Evolutionary conservation across 148 eudicot species (phyloP), one percentile per base, ranked within the genome.

Genomic region (Nyssa sinensis): DNA sequence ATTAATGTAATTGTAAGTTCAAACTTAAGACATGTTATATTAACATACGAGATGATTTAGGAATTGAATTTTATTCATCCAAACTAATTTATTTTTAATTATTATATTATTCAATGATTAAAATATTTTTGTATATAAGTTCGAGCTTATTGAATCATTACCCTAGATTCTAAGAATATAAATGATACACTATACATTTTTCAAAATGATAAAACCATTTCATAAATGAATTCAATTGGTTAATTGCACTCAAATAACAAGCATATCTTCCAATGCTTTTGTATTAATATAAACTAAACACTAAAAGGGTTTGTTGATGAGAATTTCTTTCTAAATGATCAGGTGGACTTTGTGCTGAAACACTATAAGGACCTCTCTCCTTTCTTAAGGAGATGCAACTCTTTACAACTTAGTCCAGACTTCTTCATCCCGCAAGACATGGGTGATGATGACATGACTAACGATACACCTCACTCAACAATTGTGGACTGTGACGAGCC

Each of bases 351-450:
- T 76, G 88, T 90, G 74, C 79, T 94, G 16, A 82, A 88, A 61
- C 93, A 92, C 80, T 86, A 90, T 78, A 88, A 82, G 72, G 98
- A 94, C 74, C 82, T 94, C 2, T 74, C 92, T 62, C 97, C 97
- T 61, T 94, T 82, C 80, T 66, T 94, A 79, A 89, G 93, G 80
- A 64, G 25, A 59, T 94, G 98, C 94, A 87, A 83, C 39, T 82
- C 81, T 21, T 74, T 94, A 67, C 98, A 91, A 81, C 83, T 94
- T 32, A 78, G 98, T 37, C 90, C 98, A 0, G 98, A 94, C 77
- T 94, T 88, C 84, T 78, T 94, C 72, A 87, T 90, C 72, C 98
- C 98, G 37, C 93, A 92, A 79, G 98, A 94, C 73, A 84, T 83
- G 82, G 89, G 85, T 63, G 96, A 92, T 17, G 93, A 94, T 47